Conservation (phyloP, 495 filamentous ascomycete species). For the Neurospora sp. region DNA sequence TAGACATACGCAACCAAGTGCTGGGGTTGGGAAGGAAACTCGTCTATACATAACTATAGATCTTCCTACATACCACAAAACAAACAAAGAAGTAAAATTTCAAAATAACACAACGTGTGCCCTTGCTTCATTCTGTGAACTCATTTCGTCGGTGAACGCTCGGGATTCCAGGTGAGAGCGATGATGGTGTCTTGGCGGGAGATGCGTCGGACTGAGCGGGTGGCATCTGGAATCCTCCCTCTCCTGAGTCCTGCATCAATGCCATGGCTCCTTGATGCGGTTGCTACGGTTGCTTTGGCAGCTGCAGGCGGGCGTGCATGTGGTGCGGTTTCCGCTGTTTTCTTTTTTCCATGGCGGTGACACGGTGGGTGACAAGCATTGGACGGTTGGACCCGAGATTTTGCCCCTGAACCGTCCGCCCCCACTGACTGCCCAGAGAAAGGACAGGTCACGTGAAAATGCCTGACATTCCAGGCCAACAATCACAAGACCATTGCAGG, state of each 20-base stretch:
- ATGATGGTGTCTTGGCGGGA: background rate
- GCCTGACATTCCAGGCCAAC: background rate
- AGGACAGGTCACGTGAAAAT: background rate
- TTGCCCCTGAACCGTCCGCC: background rate
- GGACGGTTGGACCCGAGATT: background rate
- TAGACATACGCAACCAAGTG: background rate
- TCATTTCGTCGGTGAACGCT: background rate
- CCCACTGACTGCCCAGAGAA: background rate
- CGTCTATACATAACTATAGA: background rate
- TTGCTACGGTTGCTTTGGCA: background rate
- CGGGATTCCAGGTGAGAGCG: background rate
- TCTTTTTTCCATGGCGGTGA: background rate
- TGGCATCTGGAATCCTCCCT: background rate
- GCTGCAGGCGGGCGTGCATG: background rate
- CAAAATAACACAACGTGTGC: background rate
- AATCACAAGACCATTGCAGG: background rate
- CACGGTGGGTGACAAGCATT: background rate
- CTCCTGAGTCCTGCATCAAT: background rate
- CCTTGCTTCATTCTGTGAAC: background rate
- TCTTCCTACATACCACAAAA: background rate
- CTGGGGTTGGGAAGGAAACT: background rate
- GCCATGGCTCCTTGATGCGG: background rate
- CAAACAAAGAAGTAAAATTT: background rate
- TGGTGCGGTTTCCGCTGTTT: background rate
- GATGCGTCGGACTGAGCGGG: background rate